Percentiles rank a stretch among this genome's conserved stretches.
Conservation (phyloP, 192 early-diverging fungal genomes). For the Chytriomyces sp. region DNA sequence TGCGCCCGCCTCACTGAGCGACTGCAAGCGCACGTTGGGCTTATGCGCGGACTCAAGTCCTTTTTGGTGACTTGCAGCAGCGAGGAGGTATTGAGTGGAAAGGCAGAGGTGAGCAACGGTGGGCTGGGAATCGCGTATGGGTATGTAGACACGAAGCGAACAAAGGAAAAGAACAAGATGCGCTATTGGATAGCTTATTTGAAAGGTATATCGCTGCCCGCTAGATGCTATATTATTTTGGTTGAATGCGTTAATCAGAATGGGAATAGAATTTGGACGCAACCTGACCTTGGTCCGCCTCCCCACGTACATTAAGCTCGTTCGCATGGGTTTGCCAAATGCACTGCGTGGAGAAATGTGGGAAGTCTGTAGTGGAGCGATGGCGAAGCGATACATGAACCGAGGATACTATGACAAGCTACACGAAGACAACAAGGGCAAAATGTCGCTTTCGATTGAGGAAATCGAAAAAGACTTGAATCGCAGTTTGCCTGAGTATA, state of each 20-base stretch:
- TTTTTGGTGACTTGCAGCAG: constrained; percentile 79
- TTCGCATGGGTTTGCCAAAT: constrained; percentile 88
- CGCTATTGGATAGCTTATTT: constrained; percentile 78
- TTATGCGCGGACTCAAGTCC: constrained; percentile 79
- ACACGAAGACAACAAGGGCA: constrained; percentile 69
- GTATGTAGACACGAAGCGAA: constrained; percentile 68
- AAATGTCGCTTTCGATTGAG: constrained; percentile 77
- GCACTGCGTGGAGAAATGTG: constrained; percentile 88
- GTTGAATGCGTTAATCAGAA: no score
- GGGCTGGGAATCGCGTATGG: constrained; percentile 77
- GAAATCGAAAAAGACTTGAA: constrained; percentile 98
- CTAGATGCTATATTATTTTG: no score
- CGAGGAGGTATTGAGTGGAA: constrained; percentile 71
- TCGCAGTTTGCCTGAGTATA: constrained; percentile 90
- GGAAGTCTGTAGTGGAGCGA: constrained; percentile 88
- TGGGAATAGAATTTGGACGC: constrained; percentile 69
- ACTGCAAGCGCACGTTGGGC: constrained; percentile 67
- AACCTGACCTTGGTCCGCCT: constrained; percentile 83
- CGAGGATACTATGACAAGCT: constrained; percentile 78
- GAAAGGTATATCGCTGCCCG: constrained; percentile 46
- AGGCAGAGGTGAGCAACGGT: constrained; percentile 50
- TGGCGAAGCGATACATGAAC: constrained; percentile 84
- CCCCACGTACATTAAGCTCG: constrained; percentile 84
- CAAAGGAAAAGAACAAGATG: constrained; percentile 73
- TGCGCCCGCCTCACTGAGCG: constrained; percentile 76